Percentiles rank a stretch among this genome's conserved stretches.
Evolutionary conservation across 1,284 basidiomycete genomes (phyloP).

Genomic region (Apiotrichum gamsii): DNA sequence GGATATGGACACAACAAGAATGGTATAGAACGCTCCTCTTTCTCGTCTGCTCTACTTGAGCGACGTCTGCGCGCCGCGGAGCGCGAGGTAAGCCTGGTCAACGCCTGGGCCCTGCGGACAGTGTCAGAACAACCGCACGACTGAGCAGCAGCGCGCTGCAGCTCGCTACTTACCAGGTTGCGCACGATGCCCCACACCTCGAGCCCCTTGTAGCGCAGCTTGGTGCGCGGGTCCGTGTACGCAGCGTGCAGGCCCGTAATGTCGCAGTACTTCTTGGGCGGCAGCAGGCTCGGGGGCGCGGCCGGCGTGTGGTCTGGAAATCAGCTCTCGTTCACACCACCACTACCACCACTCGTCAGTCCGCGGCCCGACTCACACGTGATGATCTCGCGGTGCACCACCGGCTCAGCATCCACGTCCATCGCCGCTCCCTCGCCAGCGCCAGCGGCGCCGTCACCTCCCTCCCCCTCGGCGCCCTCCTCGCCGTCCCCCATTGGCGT

Average conservation of each 20-base stretch:
- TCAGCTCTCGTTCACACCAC: background rate
- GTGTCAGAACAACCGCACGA: too few relatives aligned
- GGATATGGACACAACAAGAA: too few relatives aligned
- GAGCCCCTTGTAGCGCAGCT: slow-evolving; percentile 46
- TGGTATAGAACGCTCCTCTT: too few relatives aligned
- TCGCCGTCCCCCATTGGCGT: slow-evolving; percentile 11
- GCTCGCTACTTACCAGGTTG: slow-evolving; percentile 35
- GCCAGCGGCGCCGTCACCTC: slow-evolving; percentile 1
- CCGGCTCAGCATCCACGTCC: slow-evolving; percentile 6
- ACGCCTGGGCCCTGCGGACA: slow-evolving; percentile 45
- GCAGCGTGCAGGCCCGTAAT: slow-evolving; percentile 50
- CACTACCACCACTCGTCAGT: too few relatives aligned
- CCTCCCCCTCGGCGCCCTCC: slow-evolving; percentile 6
- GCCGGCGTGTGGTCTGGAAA: slow-evolving; percentile 42
- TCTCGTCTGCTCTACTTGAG: slow-evolving; percentile 38
- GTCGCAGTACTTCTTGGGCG: slow-evolving; percentile 51
- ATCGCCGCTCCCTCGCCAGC: slow-evolving; percentile 1
- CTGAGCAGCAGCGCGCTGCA: background rate
- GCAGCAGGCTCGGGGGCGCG: slow-evolving; percentile 45
- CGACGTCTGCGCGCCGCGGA: slow-evolving; percentile 43
- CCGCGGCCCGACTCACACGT: slow-evolving; percentile 41
- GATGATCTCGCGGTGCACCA: slow-evolving; percentile 31
- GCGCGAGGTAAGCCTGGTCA: slow-evolving; percentile 45
- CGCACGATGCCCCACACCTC: slow-evolving; percentile 47
- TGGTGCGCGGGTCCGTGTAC: slow-evolving; percentile 48